Evolutionary conservation across 495 filamentous ascomycete genomes (phyloP), one percentile per base, ranked within the genome.

Genomic region (Aspergillus ellipticus): DNA sequence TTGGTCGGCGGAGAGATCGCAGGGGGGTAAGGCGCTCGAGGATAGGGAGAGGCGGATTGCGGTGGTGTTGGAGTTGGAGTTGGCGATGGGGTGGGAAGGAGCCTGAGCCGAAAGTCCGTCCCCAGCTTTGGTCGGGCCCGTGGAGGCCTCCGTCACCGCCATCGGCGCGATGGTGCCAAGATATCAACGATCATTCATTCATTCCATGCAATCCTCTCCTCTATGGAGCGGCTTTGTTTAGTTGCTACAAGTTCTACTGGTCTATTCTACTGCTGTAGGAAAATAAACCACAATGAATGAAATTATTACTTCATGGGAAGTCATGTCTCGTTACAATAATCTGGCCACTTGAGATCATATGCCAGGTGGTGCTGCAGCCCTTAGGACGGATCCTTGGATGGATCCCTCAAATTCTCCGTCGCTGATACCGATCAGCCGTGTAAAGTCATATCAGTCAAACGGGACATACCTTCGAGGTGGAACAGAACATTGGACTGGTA

Each of bases 401-500:
- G 90, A 13, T 94, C 89, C 62, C 92, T 86, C 37, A 95, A 72
- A 63, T 88, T 91, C 60, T 93, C 89, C 59, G 91, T 96, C 7
- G 88, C 91, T 96, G 60, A 41, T 35, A 26, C 5, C 16, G 11
- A 28, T 63, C 28, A 66, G 62, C 46, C 22, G 22, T 26, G 45
- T 42, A 42, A 13, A 49, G 29, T 7, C 13, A 54, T 20, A 6
- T 42, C 9, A 16, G 15, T 9, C 4, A 16, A 26, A n/a, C 10
- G 17, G 22, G 6, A 6, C 19, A 52, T 79, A 95, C 94, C 94
- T 84, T 97, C 95, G 24, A 98, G 78, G 65, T 98, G 94, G 67
- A 98, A 98, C 2, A 97, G 78, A 13, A 98, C 94, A 64, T 97
- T 98, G 4, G 90, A 96, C 70, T 96, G 91, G 69, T 98, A 98